Evolutionary conservation across 1,284 basidiomycete species (phyloP).

Genomic region (Lentinula novae-zelandiae): DNA sequence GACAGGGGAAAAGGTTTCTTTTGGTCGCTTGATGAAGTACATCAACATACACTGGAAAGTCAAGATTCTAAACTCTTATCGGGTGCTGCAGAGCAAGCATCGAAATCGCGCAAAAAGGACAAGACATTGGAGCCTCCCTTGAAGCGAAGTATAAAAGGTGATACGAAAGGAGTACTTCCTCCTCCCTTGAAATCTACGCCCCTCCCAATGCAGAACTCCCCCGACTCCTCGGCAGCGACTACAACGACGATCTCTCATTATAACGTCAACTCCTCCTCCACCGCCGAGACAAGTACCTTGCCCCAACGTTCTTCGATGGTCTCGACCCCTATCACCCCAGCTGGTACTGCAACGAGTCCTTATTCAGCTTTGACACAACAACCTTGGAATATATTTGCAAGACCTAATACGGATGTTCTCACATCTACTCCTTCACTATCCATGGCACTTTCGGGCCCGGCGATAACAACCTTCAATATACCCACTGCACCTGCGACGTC

Average conservation of each 20-base stretch:
- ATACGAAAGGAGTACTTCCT: conserved; percentile 47
- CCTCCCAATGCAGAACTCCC: conserved; percentile 21
- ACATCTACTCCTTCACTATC: not conserved
- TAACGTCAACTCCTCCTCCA: not conserved
- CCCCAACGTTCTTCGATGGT: conserved; percentile 27
- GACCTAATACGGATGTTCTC: conserved; percentile 3
- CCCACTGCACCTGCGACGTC: conserved; percentile 13
- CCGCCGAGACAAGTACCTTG: conserved; percentile 15
- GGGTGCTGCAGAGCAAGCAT: conserved; percentile 30
- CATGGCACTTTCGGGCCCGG: conserved; percentile 11
- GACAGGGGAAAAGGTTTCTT: conserved; percentile 88
- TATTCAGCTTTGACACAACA: conserved; percentile 28
- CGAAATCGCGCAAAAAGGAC: conserved; percentile 44
- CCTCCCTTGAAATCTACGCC: conserved; percentile 65
- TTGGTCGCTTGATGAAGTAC: conserved; percentile 81
- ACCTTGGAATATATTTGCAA: conserved; percentile 12
- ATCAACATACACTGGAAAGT: conserved; percentile 58
- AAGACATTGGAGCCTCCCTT: conserved; percentile 55
- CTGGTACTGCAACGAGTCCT: conserved; percentile 30
- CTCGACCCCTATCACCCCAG: conserved; percentile 23
- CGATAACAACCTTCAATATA: conserved; percentile 23
- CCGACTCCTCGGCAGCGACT: not conserved
- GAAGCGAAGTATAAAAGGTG: conserved; percentile 63
- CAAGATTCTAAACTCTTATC: conserved; percentile 30
- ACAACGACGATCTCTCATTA: conserved; percentile 24